These are phyloP conservation scores for Phytophthora palmivora DNA, from an alignment of 352 stramenopile genomes.

Conservation along the genomic window DNA sequence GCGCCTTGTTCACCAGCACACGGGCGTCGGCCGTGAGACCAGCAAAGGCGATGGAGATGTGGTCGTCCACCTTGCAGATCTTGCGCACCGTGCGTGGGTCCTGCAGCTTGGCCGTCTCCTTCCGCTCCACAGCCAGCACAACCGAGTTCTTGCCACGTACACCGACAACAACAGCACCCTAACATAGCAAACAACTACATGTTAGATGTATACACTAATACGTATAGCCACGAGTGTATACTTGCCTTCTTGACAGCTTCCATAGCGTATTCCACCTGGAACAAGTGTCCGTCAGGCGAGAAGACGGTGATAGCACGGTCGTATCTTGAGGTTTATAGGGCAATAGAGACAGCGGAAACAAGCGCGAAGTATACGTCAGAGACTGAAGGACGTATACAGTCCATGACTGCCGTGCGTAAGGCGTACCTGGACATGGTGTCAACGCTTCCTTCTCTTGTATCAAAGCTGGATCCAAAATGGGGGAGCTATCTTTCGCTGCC, in stretches of 20 bases:
- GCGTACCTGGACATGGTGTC: slow-evolving; percentile 49
- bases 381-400: not conserved
- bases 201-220: not conserved
- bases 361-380: not conserved
- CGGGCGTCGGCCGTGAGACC: slow-evolving; percentile 98
- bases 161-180: slow-evolving; percentile 97
- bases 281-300: slow-evolving; percentile 99
- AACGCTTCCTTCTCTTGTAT: slow-evolving; percentile 15
- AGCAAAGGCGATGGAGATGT: slow-evolving; percentile 98
- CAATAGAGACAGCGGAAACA: not conserved
- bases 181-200: not conserved
- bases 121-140: slow-evolving; percentile 93
- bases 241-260: slow-evolving; percentile 97
- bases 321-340: slow-evolving; percentile 84
- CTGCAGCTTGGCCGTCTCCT: slow-evolving; percentile 93
- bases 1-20: slow-evolving; percentile 97
- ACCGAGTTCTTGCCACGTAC: slow-evolving; percentile 97
- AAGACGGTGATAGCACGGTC: slow-evolving; percentile 99
- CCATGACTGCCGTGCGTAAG: not conserved
- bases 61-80: slow-evolving; percentile 98
- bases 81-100: slow-evolving; percentile 99
- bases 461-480: slow-evolving; percentile 37
- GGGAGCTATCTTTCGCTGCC: slow-evolving; percentile 22
- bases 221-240: not conserved
- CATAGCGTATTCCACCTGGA: slow-evolving; percentile 99